Evolutionary conservation across 352 stramenopile species (phyloP).

Genomic region (Globisporangium sylvaticum): DNA sequence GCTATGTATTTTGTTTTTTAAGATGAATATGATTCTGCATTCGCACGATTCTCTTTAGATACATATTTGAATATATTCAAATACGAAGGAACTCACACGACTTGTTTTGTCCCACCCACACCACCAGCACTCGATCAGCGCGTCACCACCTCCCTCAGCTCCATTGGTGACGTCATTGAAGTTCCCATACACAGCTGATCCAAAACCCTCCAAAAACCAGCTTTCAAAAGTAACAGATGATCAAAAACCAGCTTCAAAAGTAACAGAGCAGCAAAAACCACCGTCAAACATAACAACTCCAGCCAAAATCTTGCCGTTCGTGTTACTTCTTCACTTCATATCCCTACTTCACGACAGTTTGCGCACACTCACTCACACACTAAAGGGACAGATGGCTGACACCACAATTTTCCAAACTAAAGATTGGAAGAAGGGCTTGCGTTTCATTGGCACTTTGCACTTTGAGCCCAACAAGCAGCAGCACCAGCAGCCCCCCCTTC

Average conservation of each 20-base stretch:
- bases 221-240: background rate
- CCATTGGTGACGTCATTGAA: conserved; percentile 22
- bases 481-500: conserved; percentile 13
- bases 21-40: background rate
- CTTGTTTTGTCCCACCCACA: background rate
- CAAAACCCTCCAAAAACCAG: background rate
- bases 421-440: background rate
- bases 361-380: background rate
- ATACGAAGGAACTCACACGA: background rate
- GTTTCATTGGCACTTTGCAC: conserved; percentile 6
- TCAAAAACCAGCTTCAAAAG: background rate
- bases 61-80: background rate
- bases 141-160: background rate
- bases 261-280: background rate
- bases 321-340: conserved; percentile 27
- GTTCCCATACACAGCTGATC: conserved; percentile 1
- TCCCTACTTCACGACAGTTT: conserved; percentile 12
- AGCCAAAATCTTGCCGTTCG: background rate
- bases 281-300: background rate
- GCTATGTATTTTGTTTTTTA: background rate
- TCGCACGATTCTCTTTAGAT: background rate
- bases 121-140: background rate
- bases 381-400: background rate
- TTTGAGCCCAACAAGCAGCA: background rate
- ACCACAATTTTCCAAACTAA: background rate